Conservation (phyloP, 129 eudicot species). For the Ambrosia artemisiifolia region DNA sequence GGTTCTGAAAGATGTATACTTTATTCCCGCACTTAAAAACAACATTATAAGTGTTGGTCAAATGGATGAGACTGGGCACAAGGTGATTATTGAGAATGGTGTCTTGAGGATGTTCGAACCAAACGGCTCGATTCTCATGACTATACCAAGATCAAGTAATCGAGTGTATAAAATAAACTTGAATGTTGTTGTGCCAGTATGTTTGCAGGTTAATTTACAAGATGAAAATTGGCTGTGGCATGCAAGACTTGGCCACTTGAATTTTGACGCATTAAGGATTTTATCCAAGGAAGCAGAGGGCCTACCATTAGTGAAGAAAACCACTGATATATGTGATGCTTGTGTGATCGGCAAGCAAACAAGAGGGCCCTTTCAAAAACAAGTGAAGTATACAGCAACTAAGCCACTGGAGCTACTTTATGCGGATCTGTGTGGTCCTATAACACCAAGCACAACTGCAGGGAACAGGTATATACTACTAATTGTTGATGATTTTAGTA, state of each 20-base stretch:
- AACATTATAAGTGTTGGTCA: background rate
- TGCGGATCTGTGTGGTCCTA: background rate
- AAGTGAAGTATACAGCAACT: background rate
- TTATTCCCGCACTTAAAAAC: background rate
- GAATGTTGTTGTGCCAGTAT: no score
- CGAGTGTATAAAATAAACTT: background rate
- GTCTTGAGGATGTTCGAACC: background rate
- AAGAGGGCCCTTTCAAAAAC: no score
- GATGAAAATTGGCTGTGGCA: background rate
- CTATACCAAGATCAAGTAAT: background rate
- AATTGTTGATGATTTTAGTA: background rate
- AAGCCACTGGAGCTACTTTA: background rate
- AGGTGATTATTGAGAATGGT: background rate
- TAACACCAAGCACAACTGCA: background rate
- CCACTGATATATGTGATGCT: no score
- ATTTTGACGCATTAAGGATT: no score
- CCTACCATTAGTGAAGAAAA: no score
- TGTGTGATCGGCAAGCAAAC: no score
- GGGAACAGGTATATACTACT: background rate
- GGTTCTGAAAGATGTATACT: background rate
- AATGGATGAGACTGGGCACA: background rate
- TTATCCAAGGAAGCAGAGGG: no score
- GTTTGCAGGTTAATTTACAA: background rate
- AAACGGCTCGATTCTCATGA: background rate
- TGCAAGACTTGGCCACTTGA: background rate